Base-by-base conservation (phyloP, 1,139 yeast species). In the Saccharomyces hybrid region DNA sequence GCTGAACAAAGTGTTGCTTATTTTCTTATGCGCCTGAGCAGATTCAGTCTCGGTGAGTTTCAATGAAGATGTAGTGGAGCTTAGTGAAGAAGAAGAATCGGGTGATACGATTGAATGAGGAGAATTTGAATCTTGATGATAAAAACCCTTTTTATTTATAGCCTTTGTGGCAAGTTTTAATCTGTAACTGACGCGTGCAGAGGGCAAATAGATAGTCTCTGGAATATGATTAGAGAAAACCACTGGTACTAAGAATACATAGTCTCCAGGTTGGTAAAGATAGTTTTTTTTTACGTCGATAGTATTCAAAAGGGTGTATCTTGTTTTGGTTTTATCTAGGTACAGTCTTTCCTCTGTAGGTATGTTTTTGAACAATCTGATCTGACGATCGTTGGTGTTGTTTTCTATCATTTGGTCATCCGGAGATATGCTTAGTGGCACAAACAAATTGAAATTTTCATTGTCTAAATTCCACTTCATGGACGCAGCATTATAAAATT, bases 171-270 rank as follows among this genome's bases (percentile, higher is more conserved):
- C 70, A 46, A 68, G 50, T 38, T 65, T 62, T 27, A 68, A 55
- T 28, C 60, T 58, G 49, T 68, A 67, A 50, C 58, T 62, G 2
- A 77, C 66, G 47, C 70, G 61, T 3, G 69, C 73, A 3, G 71
- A 68, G 7, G 88, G 81, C 2, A 86, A 80, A 41, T 73, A 70
- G 5, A 86, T 77, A 0, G 93, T 72, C 53, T 90, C 93, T 0
- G 96, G 93, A 4, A 87, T 79, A 57, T 78, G 79, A 47, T 85
- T 79, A 1, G 93, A 89, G 53, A 88, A 78, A 2, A 85, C 73
- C 2, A 86, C 73, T 0, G 96, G 95, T 47, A 90, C 73, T 48
- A 88, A 71, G 67, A 86, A 90, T 1, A 89, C 83, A 65, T 90
- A 90, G 63, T 86, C 81, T 31, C 97, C 97, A 8, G 96, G 68